Base-by-base conservation (phyloP, 768 basidiomycete genomes). In the Boletus huronensis region DNA sequence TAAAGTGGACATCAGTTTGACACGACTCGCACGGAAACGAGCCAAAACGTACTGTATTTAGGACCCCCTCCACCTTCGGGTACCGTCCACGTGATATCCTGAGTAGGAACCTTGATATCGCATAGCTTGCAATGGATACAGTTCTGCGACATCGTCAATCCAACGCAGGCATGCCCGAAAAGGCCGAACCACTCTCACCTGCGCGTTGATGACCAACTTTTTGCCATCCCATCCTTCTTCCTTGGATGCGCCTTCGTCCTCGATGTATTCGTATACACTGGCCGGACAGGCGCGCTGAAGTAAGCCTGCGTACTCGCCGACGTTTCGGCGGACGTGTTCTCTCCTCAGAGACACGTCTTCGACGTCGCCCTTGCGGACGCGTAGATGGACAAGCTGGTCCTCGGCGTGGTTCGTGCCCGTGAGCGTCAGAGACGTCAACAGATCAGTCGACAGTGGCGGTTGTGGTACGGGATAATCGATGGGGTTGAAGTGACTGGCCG, bases 321-420 rank as follows among this genome's bases (percentile, higher is more conserved):
- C 79, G 69, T 98, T 98, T 39, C 73, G 73, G 53, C 79, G 68
- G 6, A 96, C 91, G 66, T 98, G 96, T 23, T 81, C 75, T 44
- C 73, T 72, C 47, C 82, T 73, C 31, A 77, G 68, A 25, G 69
- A 68, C 13, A 75, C 61, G 39, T 79, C 81, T 46, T 82, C 80
- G 8, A 67, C 16, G 6, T 36, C 50, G 32, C 69, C 61, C 54
- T 62, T 63, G 42, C 72, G 84, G 68, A 97, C 82, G 31, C 88
- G 79, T 45, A 98, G 76, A 72, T 99, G 97, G 14, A 92, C 76
- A 3, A 88, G 93, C 69, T 98, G 93, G 69, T 98, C 93, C 69
- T 99, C 96, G n/a, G 89, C 86, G 65, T 98, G 96, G 66, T 96
- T 96, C 16, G 96, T 98, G 0, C 90, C 91, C 7, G 96, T 97